phyloP scores from a whole-genome alignment of 768 basidiomycete genomes.

The Auricularia sp. region DNA sequence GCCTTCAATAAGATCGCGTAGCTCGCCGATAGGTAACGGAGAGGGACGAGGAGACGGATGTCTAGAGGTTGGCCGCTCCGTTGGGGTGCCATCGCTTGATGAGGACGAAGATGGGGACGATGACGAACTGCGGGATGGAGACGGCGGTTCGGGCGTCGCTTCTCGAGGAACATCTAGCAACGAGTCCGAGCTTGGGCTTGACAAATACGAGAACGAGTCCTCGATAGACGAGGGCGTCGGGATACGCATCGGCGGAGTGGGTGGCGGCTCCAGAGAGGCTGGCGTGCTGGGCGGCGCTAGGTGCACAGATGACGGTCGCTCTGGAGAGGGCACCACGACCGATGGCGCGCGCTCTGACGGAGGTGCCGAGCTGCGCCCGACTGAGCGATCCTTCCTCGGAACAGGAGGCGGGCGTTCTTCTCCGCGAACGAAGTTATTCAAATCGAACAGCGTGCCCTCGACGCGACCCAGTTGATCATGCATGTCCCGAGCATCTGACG shows the following conservation, averaged over 20 bases:
- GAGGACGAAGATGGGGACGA: too few species aligned
- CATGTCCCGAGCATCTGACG: constrained; percentile 53
- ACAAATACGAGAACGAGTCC: too few species aligned
- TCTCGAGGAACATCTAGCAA: too few species aligned
- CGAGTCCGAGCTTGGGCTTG: too few species aligned
- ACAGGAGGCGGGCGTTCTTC: constrained; percentile 20
- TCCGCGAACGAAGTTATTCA: constrained; percentile 23
- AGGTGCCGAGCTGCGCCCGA: constrained; percentile 28
- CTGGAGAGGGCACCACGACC: too few species aligned
- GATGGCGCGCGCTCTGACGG: background rate
- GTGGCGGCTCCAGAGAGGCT: constrained; percentile 2
- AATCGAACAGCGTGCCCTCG: constrained; percentile 53
- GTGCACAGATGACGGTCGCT: too few species aligned
- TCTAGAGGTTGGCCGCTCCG: constrained; percentile 24
- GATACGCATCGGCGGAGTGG: constrained; percentile 7
- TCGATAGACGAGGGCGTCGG: constrained; percentile 24
- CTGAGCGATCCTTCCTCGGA: constrained; percentile 29
- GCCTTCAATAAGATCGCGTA: constrained; percentile 44
- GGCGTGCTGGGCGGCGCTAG: too few species aligned
- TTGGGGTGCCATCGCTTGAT: too few species aligned
- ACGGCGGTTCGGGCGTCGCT: too few species aligned
- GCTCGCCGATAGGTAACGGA: constrained; percentile 28
- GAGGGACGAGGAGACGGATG: constrained; percentile 31
- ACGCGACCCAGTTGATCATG: constrained; percentile 60
- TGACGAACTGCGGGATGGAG: too few species aligned